Evolutionary conservation across 306 rosid genomes (phyloP).

Genomic region (Prunus mongolica): DNA sequence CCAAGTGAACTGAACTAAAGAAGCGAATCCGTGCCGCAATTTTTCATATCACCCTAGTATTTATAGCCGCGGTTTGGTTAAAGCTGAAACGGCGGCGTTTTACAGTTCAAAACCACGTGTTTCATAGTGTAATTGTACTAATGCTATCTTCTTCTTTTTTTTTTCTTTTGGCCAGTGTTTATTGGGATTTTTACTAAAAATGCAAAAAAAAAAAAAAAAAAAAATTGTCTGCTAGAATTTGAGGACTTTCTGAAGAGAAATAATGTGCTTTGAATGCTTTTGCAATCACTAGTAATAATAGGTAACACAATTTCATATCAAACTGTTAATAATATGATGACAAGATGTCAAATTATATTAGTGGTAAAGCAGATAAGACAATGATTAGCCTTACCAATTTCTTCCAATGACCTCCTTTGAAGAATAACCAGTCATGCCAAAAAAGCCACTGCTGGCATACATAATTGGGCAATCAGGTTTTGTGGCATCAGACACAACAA

Average conservation of each 20-base stretch:
- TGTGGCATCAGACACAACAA: slow-evolving; percentile 90
- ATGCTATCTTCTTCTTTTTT: no score
- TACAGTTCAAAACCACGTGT: background rate
- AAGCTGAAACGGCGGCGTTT: background rate
- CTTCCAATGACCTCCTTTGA: slow-evolving; percentile 79
- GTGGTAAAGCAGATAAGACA: background rate
- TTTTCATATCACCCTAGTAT: background rate
- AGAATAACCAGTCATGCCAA: slow-evolving; percentile 83
- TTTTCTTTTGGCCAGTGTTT: no score
- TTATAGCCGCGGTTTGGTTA: background rate
- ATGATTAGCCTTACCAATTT: slow-evolving; percentile 66
- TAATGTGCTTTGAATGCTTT: background rate
- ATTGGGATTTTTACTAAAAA: no score
- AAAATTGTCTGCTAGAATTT: background rate
- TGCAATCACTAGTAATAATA: background rate
- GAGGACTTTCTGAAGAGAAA: background rate
- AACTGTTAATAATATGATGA: no score
- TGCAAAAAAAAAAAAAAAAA: no score
- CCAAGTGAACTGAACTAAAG: background rate
- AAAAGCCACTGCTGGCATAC: slow-evolving; percentile 85
- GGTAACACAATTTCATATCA: background rate
- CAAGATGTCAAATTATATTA: no score
- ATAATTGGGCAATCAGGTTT: slow-evolving; percentile 89
- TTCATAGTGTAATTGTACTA: background rate
- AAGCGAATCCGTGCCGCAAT: no score